Conservation (phyloP, 2,329 filamentous ascomycete species). For the Coniochaeta hoffmannii region DNA sequence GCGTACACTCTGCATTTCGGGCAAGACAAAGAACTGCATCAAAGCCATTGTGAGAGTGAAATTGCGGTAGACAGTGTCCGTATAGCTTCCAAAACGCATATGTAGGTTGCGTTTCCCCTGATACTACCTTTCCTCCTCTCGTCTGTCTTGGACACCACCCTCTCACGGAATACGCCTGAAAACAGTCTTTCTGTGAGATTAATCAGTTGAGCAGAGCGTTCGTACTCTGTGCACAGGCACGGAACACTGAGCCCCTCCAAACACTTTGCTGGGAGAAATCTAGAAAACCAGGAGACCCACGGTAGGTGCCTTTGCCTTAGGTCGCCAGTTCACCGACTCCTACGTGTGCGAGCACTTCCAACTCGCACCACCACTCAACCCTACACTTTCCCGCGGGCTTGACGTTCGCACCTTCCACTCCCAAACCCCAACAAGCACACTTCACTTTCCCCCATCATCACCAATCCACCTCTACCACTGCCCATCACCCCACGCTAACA, state of each 20-base stretch:
- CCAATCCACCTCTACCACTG: neutral
- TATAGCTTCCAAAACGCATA: neutral
- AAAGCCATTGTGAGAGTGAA: neutral
- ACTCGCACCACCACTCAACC: neutral
- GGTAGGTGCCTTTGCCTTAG: no score
- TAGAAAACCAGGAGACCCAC: neutral
- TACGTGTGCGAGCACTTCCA: neutral
- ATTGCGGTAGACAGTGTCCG: neutral
- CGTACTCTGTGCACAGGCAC: no score
- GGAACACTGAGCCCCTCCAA: no score
- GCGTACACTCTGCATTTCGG: no score
- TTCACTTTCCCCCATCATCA: neutral
- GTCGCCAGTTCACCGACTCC: neutral
- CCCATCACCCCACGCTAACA: neutral
- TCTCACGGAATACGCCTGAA: neutral
- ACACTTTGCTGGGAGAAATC: neutral
- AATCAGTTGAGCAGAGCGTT: no score
- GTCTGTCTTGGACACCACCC: neutral
- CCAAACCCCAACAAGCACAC: neutral
- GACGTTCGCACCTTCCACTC: neutral
- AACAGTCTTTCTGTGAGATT: no score
- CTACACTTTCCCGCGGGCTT: neutral
- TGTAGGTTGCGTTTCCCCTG: neutral
- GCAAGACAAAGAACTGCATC: neutral
- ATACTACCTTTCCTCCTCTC: neutral